Evolutionary conservation across 768 basidiomycete genomes (phyloP), one percentile per base, ranked within the genome.

Genomic region (Amylocystis lapponica): DNA sequence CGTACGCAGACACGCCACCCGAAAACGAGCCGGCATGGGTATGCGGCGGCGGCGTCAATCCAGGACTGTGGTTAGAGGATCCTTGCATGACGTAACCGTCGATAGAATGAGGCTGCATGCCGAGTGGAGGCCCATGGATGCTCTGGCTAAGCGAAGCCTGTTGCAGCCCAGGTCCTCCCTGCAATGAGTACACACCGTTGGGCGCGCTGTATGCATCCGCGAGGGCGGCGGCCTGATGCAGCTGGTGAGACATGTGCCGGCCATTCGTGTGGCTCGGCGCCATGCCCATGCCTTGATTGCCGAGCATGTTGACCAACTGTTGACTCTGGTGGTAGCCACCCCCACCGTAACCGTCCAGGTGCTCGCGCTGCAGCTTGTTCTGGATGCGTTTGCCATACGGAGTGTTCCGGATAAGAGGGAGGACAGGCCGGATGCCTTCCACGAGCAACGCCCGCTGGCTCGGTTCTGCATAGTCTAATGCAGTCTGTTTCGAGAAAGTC

Each of bases 371-470:
- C 41, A 98, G 71, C 68, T 97, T 97, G 72, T 93, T 94, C 66
- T 97, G 95, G 58, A 99, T 99, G 33, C 96, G 84, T 72, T 99
- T 99, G 54, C 96, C 96, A 56, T 99, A 99, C 6, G 96, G 96
- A 9, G 96, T 99, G 68, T 99, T 99, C 58, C 96, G 87, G 60
- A 99, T 99, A 56, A 97, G 76, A 2, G 96, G 96, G 20, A 99
- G 76, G 48, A 98, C 92, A n/a, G 96, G 96, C 38, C 96, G 86
- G 62, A 99, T 99, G 53, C 90, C 91, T 59, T 98, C 95, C 16
- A 99, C 91, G 20, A 99, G 82, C 49, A 93, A 75, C 4, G 84
- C 80, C 46, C 96, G 85, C 64, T 99, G 96, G 17, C 64, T 72
- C n/a, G 93, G 86, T 55, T 98, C 96, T 27, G 96, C 93, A 52